Conservation (phyloP, 768 basidiomycete genomes). For the Rhodotorula toruloides region DNA sequence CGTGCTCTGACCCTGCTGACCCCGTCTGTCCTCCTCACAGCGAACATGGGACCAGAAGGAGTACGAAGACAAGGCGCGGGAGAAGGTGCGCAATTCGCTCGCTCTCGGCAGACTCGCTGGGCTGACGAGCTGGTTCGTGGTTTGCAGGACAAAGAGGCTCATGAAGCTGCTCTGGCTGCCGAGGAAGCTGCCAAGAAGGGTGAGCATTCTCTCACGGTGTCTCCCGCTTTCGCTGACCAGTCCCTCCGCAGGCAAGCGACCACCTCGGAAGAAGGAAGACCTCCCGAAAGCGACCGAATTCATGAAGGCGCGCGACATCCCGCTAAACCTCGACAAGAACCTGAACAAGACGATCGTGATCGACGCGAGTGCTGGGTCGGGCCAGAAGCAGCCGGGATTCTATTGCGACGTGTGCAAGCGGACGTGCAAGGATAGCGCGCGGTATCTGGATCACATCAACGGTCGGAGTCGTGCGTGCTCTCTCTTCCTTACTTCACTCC, state of each 20-base stretch:
- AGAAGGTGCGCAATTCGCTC: constrained; percentile 49
- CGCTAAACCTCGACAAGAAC: constrained; percentile 90
- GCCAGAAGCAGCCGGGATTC: constrained; percentile 88
- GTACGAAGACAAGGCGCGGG: constrained; percentile 72
- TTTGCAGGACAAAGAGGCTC: constrained; percentile 65
- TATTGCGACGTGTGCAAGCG: constrained; percentile 85
- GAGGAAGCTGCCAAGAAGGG: constrained; percentile 80
- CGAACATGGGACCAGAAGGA: constrained; percentile 81
- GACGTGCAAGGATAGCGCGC: constrained; percentile 88
- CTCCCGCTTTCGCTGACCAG: not conserved
- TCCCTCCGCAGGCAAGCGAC: not conserved
- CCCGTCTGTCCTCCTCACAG: not conserved
- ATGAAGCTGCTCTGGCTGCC: constrained; percentile 76
- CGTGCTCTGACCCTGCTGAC: not conserved
- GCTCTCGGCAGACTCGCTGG: not conserved
- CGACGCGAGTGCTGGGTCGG: constrained; percentile 60
- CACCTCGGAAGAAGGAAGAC: constrained; percentile 75
- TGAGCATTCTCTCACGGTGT: constrained; percentile 43
- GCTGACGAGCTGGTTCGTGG: no score
- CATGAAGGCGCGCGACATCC: constrained; percentile 77
- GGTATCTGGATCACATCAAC: constrained; percentile 93
- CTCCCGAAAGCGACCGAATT: constrained; percentile 89
- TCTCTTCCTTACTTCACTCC: not conserved
- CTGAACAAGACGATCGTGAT: constrained; percentile 92
- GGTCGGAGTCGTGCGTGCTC: constrained; percentile 73